Percentiles rank a stretch among this genome's conserved stretches.
Evolutionary conservation across 345 rosid genomes (phyloP).

Genomic region (Lepidium didymum): DNA sequence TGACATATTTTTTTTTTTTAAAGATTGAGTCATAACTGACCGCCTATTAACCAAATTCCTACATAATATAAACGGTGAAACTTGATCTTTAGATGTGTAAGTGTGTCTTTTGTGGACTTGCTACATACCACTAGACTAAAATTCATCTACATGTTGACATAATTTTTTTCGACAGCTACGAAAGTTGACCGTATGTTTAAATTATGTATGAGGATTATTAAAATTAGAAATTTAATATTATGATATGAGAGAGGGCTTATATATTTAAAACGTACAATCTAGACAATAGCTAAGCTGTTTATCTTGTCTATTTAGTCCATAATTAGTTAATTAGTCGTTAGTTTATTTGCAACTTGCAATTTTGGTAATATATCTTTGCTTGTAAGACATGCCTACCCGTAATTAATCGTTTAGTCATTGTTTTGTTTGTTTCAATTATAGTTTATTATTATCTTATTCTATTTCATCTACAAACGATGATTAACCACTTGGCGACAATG

Average conservation of each 20-base stretch:
- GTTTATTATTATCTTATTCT: neutral
- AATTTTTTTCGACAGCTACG: constrained; percentile 2
- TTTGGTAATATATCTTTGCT: constrained; percentile 12
- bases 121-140: too few species aligned
- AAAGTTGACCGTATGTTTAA: constrained; percentile 21
- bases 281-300: neutral
- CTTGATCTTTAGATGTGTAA: too few species aligned
- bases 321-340: neutral
- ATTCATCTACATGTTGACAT: too few species aligned
- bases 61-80: too few species aligned
- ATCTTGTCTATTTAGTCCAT: neutral
- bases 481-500: neutral
- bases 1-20: too few species aligned
- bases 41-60: too few species aligned
- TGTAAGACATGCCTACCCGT: constrained; percentile 19
- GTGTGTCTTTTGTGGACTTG: too few species aligned
- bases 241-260: constrained; percentile 29
- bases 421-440: neutral
- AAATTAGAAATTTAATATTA: neutral
- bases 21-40: too few species aligned
- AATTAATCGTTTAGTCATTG: neutral
- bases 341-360: constrained; percentile 12
- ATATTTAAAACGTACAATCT: neutral
- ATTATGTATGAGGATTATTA: neutral
- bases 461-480: neutral